Base-by-base conservation (phyloP, 768 basidiomycete genomes). In the Cystoderma amianthinum region DNA sequence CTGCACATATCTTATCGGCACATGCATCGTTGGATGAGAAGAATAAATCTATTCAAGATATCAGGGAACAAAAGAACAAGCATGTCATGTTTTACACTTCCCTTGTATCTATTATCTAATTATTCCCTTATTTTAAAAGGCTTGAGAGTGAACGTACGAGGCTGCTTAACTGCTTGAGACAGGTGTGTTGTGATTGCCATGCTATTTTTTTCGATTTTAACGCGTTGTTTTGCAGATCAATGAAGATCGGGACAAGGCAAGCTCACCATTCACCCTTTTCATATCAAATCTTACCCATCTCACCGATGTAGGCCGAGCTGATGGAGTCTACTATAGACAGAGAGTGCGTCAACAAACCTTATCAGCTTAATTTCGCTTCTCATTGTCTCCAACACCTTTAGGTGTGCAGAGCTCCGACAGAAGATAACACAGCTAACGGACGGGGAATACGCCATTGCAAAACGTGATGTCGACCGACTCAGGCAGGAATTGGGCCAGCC, bases 61-160 rank as follows among this genome's bases (percentile, higher is more conserved):
- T 91, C 34, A 76, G 76, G 41, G 87, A 88, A 58, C 88, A 91
- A 64, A 83, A 82, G 60, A 88, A 90, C 58, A 82, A 85, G 87
- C 88, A 54, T 34, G 77, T 48, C 23, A 19, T 32, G 18, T 33
- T 25, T 41, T 17, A 17, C 6, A 7, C 7, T 36, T 7, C 19
- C 32, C 25, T 7, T 28, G n/a, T 28, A n/a, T 28, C 25, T 7
- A 28, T 28, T 7, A n/a, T n/a, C n/a, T n/a, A n/a, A n/a, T n/a
- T n/a, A n/a, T n/a, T n/a, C n/a, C n/a, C n/a, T n/a, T n/a, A n/a
- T n/a, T n/a, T n/a, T 24, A 9, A 16, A 5, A 40, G 85, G 56
- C 69, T 89, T 20, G 85, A 88, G 45, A 85, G 84, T 55, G 87
- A 90, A 60, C 70, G 87, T 36, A 61, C 67, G n/a, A 68, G 80